A percentile compares a stretch with the other conserved stretches of the same genome.
Conservation (phyloP, 73 alveolate species). For the Paramecium bursaria region DNA sequence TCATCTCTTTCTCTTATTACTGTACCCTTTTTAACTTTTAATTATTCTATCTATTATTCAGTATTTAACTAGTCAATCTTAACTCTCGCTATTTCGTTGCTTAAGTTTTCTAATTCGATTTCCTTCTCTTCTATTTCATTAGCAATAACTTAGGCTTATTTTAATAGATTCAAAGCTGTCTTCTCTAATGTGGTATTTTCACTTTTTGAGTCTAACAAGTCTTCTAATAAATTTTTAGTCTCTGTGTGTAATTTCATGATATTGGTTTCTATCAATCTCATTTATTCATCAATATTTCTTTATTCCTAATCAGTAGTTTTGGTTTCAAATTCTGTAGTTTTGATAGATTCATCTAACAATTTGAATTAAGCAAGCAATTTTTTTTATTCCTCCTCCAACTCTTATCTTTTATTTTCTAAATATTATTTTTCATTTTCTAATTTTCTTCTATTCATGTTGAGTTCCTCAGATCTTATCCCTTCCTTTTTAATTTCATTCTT, state of each 20-base stretch:
- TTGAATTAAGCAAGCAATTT: conserved; percentile 83
- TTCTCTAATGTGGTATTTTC: conserved; percentile 96
- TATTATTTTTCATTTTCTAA: conserved; percentile 83
- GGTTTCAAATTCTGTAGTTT: conserved; percentile 89
- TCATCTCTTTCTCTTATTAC: conserved; percentile 91
- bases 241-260: conserved; percentile 93
- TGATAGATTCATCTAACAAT: conserved; percentile 86
- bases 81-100: conserved; percentile 97
- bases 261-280: conserved; percentile 88
- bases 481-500: conserved; percentile 87
- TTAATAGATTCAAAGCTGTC: conserved; percentile 85
- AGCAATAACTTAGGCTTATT: conserved; percentile 84
- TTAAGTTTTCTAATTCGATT: conserved; percentile 92
- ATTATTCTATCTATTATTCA: conserved; percentile 89
- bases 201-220: conserved; percentile 87
- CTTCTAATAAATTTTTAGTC: conserved; percentile 93
- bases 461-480: conserved; percentile 89
- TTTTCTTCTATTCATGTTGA: conserved; percentile 83
- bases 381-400: conserved; percentile 87
- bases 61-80: conserved; percentile 95
- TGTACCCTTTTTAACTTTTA: conserved; percentile 87
- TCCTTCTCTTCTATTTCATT: conserved; percentile 88
- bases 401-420: conserved; percentile 76
- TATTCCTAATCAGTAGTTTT: conserved; percentile 87
- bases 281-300: conserved; percentile 87